Percentiles rank a stretch among this genome's conserved stretches.
Evolutionary conservation across 2,329 filamentous ascomycete genomes (phyloP).

Genomic region (Xylaria sp.): DNA sequence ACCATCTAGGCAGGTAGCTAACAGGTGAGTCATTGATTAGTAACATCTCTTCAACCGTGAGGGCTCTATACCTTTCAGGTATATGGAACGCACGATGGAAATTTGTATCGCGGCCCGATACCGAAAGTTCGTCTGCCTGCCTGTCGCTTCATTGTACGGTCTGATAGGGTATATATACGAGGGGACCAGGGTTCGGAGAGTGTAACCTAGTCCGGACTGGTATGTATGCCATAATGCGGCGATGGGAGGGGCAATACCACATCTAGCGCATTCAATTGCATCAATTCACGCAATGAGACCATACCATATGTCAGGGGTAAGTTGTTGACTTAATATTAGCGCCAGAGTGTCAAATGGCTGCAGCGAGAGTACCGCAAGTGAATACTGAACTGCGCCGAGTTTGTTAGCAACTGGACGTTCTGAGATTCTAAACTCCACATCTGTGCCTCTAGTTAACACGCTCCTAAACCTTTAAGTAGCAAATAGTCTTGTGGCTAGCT

Average conservation of each 20-base stretch:
- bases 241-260: neutral
- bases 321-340: neutral
- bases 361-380: neutral
- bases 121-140: neutral
- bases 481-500: neutral
- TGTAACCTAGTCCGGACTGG: neutral
- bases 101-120: neutral
- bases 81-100: neutral
- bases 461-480: neutral
- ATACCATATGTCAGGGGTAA: neutral
- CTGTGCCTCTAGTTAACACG: neutral
- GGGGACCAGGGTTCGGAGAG: neutral
- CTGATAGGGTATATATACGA: neutral
- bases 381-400: neutral
- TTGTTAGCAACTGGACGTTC: neutral
- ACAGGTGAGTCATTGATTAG: constrained; percentile 7
- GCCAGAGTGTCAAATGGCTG: neutral
- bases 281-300: neutral
- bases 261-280: neutral
- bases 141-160: constrained; percentile 8
- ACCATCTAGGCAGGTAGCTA: neutral
- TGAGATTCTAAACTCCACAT: neutral
- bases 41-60: neutral
- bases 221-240: neutral
- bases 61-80: neutral